These are phyloP conservation scores for Irpex sp. DNA, from an alignment of 1,284 basidiomycete genomes.

Conservation along the genomic window DNA sequence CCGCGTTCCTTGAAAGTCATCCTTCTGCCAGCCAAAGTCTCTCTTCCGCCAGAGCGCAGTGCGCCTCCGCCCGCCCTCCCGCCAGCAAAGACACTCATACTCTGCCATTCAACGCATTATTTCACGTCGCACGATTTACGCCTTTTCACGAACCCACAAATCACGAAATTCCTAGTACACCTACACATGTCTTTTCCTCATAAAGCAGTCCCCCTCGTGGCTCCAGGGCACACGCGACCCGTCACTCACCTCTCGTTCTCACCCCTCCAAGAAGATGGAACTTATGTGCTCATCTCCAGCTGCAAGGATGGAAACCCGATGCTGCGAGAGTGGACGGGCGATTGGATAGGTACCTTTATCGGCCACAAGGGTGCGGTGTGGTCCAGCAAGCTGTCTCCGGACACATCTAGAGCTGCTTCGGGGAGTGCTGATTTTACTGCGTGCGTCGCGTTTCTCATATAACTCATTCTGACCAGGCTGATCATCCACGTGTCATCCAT, in stretches of 20 bases:
- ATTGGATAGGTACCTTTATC: slow-evolving; percentile 98
- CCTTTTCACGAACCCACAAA: slow-evolving; percentile 1
- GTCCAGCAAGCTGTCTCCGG: slow-evolving; percentile 90
- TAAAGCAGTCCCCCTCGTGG: slow-evolving; percentile 73
- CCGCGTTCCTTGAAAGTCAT: not conserved
- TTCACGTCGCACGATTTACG: slow-evolving; percentile 19
- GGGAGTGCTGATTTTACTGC: slow-evolving; percentile 98
- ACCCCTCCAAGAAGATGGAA: slow-evolving; percentile 74
- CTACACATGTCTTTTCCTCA: slow-evolving; percentile 34
- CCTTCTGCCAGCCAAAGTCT: not conserved
- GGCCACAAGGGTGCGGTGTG: slow-evolving; percentile 99
- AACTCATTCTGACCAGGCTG: slow-evolving; percentile 4
- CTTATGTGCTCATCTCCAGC: slow-evolving; percentile 86
- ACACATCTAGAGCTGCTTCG: slow-evolving; percentile 84
- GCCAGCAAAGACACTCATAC: slow-evolving; percentile 23
- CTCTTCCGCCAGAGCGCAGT: slow-evolving; percentile 47
- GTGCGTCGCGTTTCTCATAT: slow-evolving; percentile 45
- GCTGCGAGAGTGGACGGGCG: slow-evolving; percentile 95
- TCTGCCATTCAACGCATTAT: slow-evolving; percentile 13
- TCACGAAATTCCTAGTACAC: slow-evolving; percentile 5
- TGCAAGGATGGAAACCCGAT: slow-evolving; percentile 98
- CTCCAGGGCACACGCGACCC: slow-evolving; percentile 80
- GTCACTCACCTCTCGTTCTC: slow-evolving; percentile 96
- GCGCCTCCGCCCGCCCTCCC: slow-evolving; percentile 40
- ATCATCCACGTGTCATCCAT: slow-evolving; percentile 5